A percentile compares a stretch with the other conserved stretches of the same genome.
Evolutionary conservation across 2,329 filamentous ascomycete genomes (phyloP).

Genomic region (Phaeoacremonium minimum): DNA sequence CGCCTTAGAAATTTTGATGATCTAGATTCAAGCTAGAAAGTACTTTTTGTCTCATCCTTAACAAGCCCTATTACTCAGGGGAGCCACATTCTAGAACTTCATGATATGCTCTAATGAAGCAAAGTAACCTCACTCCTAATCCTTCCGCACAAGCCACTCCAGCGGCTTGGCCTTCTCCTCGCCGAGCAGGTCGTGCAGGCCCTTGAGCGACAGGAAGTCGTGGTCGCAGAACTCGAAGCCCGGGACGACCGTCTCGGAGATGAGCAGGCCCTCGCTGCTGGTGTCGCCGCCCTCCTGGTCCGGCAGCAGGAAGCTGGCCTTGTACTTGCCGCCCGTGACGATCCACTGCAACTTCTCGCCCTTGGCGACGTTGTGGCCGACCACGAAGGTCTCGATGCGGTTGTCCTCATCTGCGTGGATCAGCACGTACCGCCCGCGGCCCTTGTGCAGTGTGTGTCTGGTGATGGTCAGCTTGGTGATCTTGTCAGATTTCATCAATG

Average conservation of each 20-base stretch:
- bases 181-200: conserved; percentile 47
- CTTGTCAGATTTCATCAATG: no score
- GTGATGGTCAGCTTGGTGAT: no score
- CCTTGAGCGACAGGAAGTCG: conserved; percentile 54
- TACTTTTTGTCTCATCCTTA: no score
- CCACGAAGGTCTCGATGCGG: conserved; percentile 59
- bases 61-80: no score
- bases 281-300: conserved; percentile 25
- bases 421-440: conserved; percentile 59
- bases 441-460: conserved; percentile 63
- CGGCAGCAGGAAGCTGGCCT: conserved; percentile 56
- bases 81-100: no score
- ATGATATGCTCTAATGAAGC: no score
- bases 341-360: conserved; percentile 66
- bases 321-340: conserved; percentile 65
- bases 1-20: no score
- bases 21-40: no score
- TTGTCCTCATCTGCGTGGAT: conserved; percentile 52
- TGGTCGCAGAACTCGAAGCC: conserved; percentile 66
- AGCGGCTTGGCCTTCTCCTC: conserved; percentile 44
- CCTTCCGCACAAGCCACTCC: conserved; percentile 33
- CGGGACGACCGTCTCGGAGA: conserved; percentile 64
- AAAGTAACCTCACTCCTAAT: no score
- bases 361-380: conserved; percentile 50
- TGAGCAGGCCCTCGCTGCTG: conserved; percentile 49